Evolutionary conservation across 2,329 filamentous ascomycete genomes (phyloP).

Genomic region (Aspergillus tanneri): DNA sequence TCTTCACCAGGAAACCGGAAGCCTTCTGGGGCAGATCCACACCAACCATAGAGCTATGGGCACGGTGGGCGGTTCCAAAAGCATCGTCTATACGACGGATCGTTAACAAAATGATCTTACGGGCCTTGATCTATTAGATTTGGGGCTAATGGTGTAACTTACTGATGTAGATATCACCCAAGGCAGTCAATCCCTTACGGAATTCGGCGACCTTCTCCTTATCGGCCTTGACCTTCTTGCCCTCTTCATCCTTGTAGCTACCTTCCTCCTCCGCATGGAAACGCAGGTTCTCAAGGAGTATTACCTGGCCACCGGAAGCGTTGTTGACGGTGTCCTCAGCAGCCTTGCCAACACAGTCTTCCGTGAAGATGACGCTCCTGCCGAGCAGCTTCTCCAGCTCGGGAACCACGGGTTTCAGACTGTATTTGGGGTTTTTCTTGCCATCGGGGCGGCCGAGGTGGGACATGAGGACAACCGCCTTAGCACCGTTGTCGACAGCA

Average conservation of each 20-base stretch:
- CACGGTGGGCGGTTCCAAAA: slow-evolving; percentile 96
- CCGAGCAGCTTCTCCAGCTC: slow-evolving; percentile 89
- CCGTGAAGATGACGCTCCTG: slow-evolving; percentile 80
- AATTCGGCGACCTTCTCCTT: slow-evolving; percentile 90
- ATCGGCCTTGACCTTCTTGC: slow-evolving; percentile 98
- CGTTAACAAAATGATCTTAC: background rate
- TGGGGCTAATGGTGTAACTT: slow-evolving; percentile 38
- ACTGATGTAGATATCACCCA: slow-evolving; percentile 97
- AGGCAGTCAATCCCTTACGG: slow-evolving; percentile 88
- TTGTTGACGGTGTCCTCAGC: slow-evolving; percentile 87
- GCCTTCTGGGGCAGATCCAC: slow-evolving; percentile 95
- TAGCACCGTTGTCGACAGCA: slow-evolving; percentile 84
- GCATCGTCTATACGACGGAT: slow-evolving; percentile 71
- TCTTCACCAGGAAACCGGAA: slow-evolving; percentile 98
- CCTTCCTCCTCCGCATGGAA: slow-evolving; percentile 99
- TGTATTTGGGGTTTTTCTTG: slow-evolving; percentile 87
- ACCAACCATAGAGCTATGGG: slow-evolving; percentile 99
- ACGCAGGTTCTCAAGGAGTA: slow-evolving; percentile 95
- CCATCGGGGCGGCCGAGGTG: slow-evolving; percentile 96
- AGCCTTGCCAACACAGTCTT: slow-evolving; percentile 86
- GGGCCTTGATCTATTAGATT: background rate
- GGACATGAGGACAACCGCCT: slow-evolving; percentile 95
- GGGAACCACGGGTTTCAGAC: slow-evolving; percentile 83
- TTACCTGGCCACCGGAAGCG: slow-evolving; percentile 75
- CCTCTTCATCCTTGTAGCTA: slow-evolving; percentile 86